These are phyloP conservation scores for Lentinus brumalis DNA, from an alignment of 768 basidiomycete genomes.

Conservation along the genomic window DNA sequence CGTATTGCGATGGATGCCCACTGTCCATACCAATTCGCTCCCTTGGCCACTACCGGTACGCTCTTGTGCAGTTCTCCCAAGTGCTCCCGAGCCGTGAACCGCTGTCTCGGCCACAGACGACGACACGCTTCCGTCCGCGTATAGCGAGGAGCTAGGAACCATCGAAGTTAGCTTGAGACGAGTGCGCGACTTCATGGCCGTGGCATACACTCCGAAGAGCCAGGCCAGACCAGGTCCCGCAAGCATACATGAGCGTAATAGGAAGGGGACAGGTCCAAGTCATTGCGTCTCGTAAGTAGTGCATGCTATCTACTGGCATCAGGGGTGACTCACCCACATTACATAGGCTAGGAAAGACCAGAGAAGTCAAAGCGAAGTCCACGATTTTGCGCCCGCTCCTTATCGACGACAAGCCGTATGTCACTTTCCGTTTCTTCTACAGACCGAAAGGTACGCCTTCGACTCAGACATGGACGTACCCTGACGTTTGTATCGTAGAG, in stretches of 20 bases:
- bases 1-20: constrained; percentile 3
- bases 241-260: constrained; percentile 2
- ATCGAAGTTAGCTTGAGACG: constrained; percentile 17
- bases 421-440: constrained; percentile 17
- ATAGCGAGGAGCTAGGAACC: constrained; percentile 16
- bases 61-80: not conserved
- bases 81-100: not conserved
- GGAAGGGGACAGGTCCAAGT: not conserved
- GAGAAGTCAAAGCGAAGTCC: not conserved
- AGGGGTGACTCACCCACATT: no score
- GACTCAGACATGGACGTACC: not conserved
- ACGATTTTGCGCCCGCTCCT: constrained; percentile 11
- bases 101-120: not conserved
- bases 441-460: constrained; percentile 12
- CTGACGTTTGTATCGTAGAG: not conserved
- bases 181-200: constrained; percentile 4
- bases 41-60: not conserved
- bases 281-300: constrained; percentile 11
- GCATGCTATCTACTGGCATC: not conserved
- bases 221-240: not conserved
- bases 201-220: not conserved
- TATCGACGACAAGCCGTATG: constrained; percentile 16
- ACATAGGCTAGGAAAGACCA: not conserved
- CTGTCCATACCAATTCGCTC: constrained; percentile 8
- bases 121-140: constrained; percentile 12